Evolutionary conservation across 1,284 basidiomycete species (phyloP).

Genomic region (Thelephora terrestris): DNA sequence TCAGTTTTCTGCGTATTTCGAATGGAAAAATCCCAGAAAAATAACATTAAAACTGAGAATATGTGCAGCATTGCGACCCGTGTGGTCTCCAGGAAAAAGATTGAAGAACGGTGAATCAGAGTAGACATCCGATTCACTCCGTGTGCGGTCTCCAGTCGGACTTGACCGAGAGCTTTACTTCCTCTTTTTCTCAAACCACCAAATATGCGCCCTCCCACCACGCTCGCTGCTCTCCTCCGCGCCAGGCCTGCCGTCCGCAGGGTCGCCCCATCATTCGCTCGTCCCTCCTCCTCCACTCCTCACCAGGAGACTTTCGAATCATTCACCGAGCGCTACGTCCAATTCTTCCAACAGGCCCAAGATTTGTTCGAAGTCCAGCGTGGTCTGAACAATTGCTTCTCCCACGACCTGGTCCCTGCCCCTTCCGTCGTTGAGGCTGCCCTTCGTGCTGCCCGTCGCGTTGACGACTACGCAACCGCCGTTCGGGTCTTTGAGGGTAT

Average conservation of each 20-base stretch:
- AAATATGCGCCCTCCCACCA: conserved; percentile 26
- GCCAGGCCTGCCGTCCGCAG: conserved; percentile 31
- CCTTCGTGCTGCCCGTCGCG: conserved; percentile 80
- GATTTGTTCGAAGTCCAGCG: conserved; percentile 98
- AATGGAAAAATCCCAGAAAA: too few relatives aligned
- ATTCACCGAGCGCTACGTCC: conserved; percentile 89
- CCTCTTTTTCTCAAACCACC: conserved; percentile 8
- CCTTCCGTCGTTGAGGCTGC: conserved; percentile 86
- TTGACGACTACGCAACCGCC: conserved; percentile 95
- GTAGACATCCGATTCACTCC: too few relatives aligned
- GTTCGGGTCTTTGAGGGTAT: conserved; percentile 92
- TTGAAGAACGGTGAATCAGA: too few relatives aligned
- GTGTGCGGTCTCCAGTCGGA: too few relatives aligned
- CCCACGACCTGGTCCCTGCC: conserved; percentile 94
- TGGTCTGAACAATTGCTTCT: conserved; percentile 98
- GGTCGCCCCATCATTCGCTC: conserved; percentile 33
- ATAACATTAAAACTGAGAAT: too few relatives aligned
- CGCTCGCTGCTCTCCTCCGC: conserved; percentile 47
- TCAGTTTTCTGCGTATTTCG: too few relatives aligned
- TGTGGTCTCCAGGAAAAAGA: too few relatives aligned
- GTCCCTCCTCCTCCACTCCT: conserved; percentile 44
- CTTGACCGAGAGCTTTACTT: background rate
- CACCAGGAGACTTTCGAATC: conserved; percentile 85
- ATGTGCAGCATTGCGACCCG: too few relatives aligned
- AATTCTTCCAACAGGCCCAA: conserved; percentile 87